Evolutionary conservation across 1,284 basidiomycete genomes (phyloP), one percentile per base, ranked within the genome.

Genomic region (Porogramme epimiltina): DNA sequence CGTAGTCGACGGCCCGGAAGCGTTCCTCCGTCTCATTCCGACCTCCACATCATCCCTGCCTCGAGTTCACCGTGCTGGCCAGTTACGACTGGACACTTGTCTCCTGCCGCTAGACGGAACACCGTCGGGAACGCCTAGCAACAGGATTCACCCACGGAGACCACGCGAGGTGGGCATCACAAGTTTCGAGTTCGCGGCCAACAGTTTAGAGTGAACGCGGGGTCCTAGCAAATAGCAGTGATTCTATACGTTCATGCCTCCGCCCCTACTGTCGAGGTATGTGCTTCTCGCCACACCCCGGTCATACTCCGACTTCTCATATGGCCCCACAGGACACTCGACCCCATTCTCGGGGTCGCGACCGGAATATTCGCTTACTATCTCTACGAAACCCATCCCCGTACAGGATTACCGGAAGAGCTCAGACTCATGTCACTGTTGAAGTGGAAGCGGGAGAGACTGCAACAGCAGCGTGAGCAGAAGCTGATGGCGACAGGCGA

Each of bases 321-420:
- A 2, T 18, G 22, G 28, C 15, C 22, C 18, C 40, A 38, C 55
- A 90, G 87, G 42, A 66, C 73, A 5, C 62, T 92, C 20, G 91
- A 93, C 69, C 88, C 89, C 16, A 55, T 91, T 23, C 73, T 95
- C 18, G 92, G 90, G 13, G 71, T 92, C 40, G 91, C 93, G 67
- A 94, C 92, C 1, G 90, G 93, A 18, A 69, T 87, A 39, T 73
- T 94, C 39, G 93, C 93, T 1, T 95, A 86, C 69, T 85, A 91
- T 66, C 80, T 95, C 20, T 82, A 90, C 70, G 92, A 95, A 69
- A 89, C 78, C 36, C 87, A 95, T 68, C 93, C 93, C 4, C 83
- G 92, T 45, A 90, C 87, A 2, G 85, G 82, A 10, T 78, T 87
- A 15, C 74, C 81, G 1, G 73, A 77, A n/a, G 84, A 87, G 8